phyloP scores from a whole-genome alignment of 345 rosid genomes.

The Eutrema heterophyllum region DNA sequence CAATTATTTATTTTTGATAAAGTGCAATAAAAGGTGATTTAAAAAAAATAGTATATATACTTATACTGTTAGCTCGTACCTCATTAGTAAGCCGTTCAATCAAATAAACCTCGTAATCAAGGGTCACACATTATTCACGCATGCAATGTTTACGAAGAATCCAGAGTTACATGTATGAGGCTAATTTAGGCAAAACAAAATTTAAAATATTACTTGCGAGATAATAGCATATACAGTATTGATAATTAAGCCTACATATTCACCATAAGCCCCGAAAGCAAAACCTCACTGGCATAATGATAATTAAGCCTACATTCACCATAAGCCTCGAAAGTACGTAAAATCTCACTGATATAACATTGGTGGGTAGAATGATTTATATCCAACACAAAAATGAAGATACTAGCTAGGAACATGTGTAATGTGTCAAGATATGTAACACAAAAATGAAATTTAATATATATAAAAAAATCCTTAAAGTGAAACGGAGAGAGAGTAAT shows the following conservation, averaged over 20 bases:
- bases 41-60: no score
- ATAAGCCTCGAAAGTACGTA: neutral
- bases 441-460: no score
- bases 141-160: neutral
- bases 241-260: neutral
- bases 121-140: neutral
- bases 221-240: neutral
- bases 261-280: neutral
- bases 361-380: neutral
- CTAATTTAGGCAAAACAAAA: neutral
- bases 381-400: neutral
- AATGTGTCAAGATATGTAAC: no score
- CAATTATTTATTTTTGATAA: neutral
- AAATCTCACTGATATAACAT: neutral
- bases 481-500: no score
- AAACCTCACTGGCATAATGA: neutral
- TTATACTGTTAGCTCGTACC: neutral
- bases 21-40: neutral
- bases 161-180: neutral
- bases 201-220: neutral
- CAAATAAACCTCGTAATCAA: neutral
- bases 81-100: slow-evolving; percentile 1
- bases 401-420: neutral
- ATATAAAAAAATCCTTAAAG: no score
- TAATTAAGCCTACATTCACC: neutral